Evolutionary conservation across 345 rosid species (phyloP).

Genomic region (Lepidium africanum): DNA sequence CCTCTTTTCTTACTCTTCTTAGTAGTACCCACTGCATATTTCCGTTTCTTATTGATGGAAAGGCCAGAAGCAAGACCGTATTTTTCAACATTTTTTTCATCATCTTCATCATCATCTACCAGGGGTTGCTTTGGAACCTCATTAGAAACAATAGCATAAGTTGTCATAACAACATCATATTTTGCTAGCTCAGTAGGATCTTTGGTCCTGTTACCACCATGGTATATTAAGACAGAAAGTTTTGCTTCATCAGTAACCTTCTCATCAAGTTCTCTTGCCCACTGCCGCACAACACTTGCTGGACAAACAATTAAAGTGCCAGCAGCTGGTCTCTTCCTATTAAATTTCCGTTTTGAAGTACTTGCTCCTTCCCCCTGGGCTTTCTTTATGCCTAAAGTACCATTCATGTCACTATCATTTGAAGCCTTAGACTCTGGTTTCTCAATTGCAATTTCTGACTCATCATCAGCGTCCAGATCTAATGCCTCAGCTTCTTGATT

Average conservation of each 20-base stretch:
- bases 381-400: conserved; percentile 27
- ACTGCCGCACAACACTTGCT: conserved; percentile 89
- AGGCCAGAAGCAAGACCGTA: conserved; percentile 64
- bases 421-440: conserved; percentile 10
- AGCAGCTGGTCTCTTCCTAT: conserved; percentile 57
- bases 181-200: conserved; percentile 78
- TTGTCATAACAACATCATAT: conserved; percentile 87
- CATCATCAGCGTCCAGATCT: conserved; percentile 84
- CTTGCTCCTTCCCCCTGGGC: conserved; percentile 44
- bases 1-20: conserved; percentile 63
- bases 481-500: conserved; percentile 59
- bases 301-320: conserved; percentile 98
- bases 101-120: conserved; percentile 69
- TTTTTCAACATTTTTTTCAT: conserved; percentile 55
- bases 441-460: conserved; percentile 18
- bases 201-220: conserved; percentile 86
- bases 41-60: conserved; percentile 51
- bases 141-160: conserved; percentile 76
- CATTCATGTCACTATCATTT: conserved; percentile 35
- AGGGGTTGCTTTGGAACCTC: conserved; percentile 90
- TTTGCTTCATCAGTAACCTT: conserved; percentile 71
- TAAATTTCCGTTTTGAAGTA: conserved; percentile 40
- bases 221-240: conserved; percentile 66
- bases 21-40: conserved; percentile 28
- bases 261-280: conserved; percentile 88